These are phyloP conservation scores for Nicotiana obtusifolia DNA, from an alignment of 257 asterid species.

Conservation along the genomic window DNA sequence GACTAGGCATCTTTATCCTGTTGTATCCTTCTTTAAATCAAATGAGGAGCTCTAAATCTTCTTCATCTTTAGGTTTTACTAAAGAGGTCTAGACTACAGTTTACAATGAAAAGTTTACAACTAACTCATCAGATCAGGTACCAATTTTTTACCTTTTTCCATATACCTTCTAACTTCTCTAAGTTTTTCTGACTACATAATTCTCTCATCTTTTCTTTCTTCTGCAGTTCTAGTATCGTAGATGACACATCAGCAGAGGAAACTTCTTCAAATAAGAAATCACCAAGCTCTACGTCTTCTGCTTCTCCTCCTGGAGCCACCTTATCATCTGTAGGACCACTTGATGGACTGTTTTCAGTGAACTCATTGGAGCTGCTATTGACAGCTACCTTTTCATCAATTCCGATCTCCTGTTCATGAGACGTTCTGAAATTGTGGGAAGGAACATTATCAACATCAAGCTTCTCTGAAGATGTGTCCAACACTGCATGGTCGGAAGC, in stretches of 20 bases:
- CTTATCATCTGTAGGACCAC: constrained; percentile 25
- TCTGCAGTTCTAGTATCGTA: constrained; percentile 55
- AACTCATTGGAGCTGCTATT: constrained; percentile 22
- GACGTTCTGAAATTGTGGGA: constrained; percentile 20
- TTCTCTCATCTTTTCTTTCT: constrained; percentile 70
- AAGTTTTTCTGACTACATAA: constrained; percentile 55
- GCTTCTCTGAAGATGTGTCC: constrained; percentile 33
- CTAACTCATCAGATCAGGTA: not conserved
- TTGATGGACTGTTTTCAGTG: constrained; percentile 21
- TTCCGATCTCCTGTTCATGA: constrained; percentile 27
- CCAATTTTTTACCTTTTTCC: constrained; percentile 72
- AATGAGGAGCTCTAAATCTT: not conserved
- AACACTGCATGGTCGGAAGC: constrained; percentile 35
- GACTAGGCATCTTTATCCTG: not conserved
- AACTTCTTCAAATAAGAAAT: constrained; percentile 62
- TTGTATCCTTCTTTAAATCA: not conserved
- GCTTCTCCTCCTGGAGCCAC: constrained; percentile 42
- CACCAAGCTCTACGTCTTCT: constrained; percentile 74
- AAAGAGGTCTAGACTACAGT: not conserved
- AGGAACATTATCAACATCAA: constrained; percentile 27
- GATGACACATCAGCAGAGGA: constrained; percentile 39
- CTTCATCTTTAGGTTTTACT: not conserved
- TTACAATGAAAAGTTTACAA: not conserved
- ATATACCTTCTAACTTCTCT: constrained; percentile 82
- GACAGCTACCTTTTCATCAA: constrained; percentile 33